Evolutionary conservation across 495 filamentous ascomycete genomes (phyloP).

Genomic region (Tetracladium setigerum): DNA sequence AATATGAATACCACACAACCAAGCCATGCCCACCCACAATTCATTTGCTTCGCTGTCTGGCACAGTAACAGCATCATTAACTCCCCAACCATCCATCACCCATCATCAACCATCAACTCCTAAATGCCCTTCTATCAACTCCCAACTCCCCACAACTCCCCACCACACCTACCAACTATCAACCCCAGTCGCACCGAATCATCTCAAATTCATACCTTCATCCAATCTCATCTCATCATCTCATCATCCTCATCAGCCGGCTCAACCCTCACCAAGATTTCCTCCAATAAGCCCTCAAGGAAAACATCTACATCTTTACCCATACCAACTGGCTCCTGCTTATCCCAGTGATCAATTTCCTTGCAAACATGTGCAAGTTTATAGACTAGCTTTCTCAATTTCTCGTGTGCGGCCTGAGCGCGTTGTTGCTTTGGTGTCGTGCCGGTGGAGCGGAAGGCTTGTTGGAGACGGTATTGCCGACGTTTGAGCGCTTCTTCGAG

Average conservation of each 20-base stretch:
- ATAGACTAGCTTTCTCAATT: constrained; percentile 67
- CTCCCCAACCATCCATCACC: no score
- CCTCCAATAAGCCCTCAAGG: constrained; percentile 86
- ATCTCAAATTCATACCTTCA: background rate
- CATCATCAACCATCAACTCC: no score
- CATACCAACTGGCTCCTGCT: constrained; percentile 80
- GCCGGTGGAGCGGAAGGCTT: constrained; percentile 28
- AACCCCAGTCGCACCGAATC: no score
- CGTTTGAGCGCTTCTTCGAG: constrained; percentile 81
- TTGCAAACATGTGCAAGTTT: constrained; percentile 70
- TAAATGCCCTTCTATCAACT: no score
- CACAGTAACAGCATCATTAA: no score
- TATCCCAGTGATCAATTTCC: constrained; percentile 83
- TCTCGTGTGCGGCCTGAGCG: constrained; percentile 70
- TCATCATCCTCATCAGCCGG: constrained; percentile 63
- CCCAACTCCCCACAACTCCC: no score
- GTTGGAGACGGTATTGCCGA: constrained; percentile 58
- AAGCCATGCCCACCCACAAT: no score
- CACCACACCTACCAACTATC: no score
- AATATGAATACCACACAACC: no score
- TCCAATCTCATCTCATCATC: constrained; percentile 3
- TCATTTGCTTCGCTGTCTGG: no score
- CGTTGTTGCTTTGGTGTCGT: constrained; percentile 47
- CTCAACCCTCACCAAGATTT: constrained; percentile 88
- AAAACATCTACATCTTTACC: constrained; percentile 79